A percentile compares a stretch with the other conserved stretches of the same genome.
Evolutionary conservation across 176 grass and related monocot genomes (phyloP).

Genomic region (Oryza officinalis): DNA sequence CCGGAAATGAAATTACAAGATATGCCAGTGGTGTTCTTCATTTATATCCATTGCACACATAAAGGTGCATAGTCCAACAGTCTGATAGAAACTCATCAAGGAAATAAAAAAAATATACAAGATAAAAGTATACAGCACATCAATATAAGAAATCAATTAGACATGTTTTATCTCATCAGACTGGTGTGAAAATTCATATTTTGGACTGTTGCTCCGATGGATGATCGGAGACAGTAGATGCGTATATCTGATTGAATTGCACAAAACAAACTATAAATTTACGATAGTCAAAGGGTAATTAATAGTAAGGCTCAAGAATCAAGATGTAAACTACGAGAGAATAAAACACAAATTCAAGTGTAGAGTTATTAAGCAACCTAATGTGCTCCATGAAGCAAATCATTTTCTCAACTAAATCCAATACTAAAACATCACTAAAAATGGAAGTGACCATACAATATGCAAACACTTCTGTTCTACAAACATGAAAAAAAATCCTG

Average conservation of each 20-base stretch:
- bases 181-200: too few species aligned
- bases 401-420: conserved; percentile 28
- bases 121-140: conserved; percentile 8
- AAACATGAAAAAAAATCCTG: background rate
- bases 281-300: background rate
- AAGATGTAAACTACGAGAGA: conserved; percentile 2
- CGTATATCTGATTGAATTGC: too few species aligned
- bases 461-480: background rate
- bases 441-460: conserved; percentile 5
- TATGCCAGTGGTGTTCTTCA: background rate
- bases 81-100: background rate
- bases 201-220: too few species aligned
- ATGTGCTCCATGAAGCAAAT: conserved; percentile 19
- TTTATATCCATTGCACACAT: background rate
- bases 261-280: too few species aligned
- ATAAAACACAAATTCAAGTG: background rate
- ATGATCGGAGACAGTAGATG: too few species aligned
- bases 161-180: background rate
- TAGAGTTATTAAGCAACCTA: conserved; percentile 9
- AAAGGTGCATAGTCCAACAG: conserved; percentile 8
- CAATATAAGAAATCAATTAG: background rate
- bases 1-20: background rate
- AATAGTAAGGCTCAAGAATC: background rate
- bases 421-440: conserved; percentile 18
- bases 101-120: background rate